Conservation (phyloP, 2,329 filamentous ascomycete genomes). For the Apiospora aurea region DNA sequence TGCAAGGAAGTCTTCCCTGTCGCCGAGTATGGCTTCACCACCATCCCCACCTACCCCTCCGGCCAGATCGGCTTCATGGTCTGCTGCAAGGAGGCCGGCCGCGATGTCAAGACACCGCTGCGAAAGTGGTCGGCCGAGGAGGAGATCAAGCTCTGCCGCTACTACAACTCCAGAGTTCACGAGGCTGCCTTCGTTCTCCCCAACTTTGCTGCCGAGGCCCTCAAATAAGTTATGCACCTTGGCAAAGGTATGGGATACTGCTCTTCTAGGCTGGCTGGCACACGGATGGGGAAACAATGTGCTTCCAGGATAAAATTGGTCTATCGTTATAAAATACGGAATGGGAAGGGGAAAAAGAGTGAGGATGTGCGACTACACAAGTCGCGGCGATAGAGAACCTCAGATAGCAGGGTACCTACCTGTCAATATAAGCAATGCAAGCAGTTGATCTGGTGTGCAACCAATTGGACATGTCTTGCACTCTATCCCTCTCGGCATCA, state of each 20-base stretch:
- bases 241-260: neutral
- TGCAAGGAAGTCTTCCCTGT: conserved; percentile 97
- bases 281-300: neutral
- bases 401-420: neutral
- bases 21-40: conserved; percentile 98
- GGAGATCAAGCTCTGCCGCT: conserved; percentile 90
- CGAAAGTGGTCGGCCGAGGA: conserved; percentile 84
- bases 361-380: neutral
- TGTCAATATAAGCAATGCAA: neutral
- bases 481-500: too few species aligned
- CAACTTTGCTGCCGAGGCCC: conserved; percentile 85
- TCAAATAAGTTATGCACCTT: conserved; percentile 53
- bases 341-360: neutral
- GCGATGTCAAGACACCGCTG: conserved; percentile 84
- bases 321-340: neutral
- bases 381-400: neutral
- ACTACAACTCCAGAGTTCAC: conserved; percentile 98
- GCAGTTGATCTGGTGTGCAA: neutral
- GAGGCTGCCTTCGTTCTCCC: conserved; percentile 92
- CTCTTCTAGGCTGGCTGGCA: neutral
- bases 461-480: neutral
- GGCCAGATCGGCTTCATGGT: conserved; percentile 99
- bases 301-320: neutral
- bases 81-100: conserved; percentile 90
- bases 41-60: conserved; percentile 97